Conservation (phyloP, 805 yeast genomes). For the Candida alai region DNA sequence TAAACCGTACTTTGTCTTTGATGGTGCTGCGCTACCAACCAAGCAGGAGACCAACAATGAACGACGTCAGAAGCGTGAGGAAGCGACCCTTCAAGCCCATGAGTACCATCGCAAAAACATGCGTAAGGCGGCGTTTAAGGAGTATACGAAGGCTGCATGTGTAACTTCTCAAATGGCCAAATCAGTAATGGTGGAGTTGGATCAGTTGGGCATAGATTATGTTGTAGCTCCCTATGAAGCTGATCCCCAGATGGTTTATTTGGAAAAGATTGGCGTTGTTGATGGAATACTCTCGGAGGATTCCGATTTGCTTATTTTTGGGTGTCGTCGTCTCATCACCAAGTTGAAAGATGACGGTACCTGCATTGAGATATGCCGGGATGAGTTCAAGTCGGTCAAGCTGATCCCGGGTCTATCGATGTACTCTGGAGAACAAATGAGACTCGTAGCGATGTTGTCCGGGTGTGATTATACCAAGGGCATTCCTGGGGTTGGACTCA, state of each 20-base stretch:
- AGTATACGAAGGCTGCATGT: constrained; percentile 74
- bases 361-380: constrained; percentile 65
- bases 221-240: constrained; percentile 99
- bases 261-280: constrained; percentile 70
- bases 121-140: constrained; percentile 57
- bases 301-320: constrained; percentile 87
- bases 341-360: constrained; percentile 74
- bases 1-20: constrained; percentile 85
- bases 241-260: constrained; percentile 91
- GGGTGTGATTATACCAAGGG: constrained; percentile 98
- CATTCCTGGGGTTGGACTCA: constrained; percentile 72
- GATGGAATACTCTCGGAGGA: constrained; percentile 92
- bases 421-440: constrained; percentile 53
- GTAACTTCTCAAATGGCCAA: constrained; percentile 92
- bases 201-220: constrained; percentile 52
- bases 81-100: constrained; percentile 56
- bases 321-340: constrained; percentile 71
- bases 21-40: constrained; percentile 82
- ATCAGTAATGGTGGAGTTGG: constrained; percentile 70
- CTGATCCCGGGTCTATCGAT: constrained; percentile 47
- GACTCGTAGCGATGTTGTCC: constrained; percentile 79
- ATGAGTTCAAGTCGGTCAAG: constrained; percentile 47
- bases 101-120: constrained; percentile 51
- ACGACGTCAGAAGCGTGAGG: constrained; percentile 53
- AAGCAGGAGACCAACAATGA: constrained; percentile 70